Conservation (phyloP, 2,329 filamentous ascomycete genomes). For the Fusarium sp. region DNA sequence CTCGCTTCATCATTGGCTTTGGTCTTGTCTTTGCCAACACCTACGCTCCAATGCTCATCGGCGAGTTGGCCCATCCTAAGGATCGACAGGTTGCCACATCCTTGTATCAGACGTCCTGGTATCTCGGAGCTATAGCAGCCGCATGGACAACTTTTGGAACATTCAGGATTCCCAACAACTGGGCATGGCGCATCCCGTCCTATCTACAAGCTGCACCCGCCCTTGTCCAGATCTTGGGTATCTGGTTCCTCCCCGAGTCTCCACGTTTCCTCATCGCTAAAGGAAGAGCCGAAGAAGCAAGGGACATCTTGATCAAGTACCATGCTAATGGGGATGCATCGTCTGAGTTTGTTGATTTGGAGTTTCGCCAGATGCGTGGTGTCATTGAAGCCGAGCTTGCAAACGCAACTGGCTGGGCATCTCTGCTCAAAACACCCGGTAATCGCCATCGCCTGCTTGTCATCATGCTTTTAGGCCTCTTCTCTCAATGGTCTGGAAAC, state of each 20-base stretch:
- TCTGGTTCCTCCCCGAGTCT: constrained; percentile 70
- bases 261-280: constrained; percentile 68
- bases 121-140: constrained; percentile 58
- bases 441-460: constrained; percentile 24
- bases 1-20: constrained; percentile 65
- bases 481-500: constrained; percentile 34
- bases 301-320: constrained; percentile 37
- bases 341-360: constrained; percentile 18
- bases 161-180: constrained; percentile 42
- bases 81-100: constrained; percentile 65
- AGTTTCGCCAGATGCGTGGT: constrained; percentile 30
- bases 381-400: constrained; percentile 31
- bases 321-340: constrained; percentile 4
- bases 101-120: constrained; percentile 63
- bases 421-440: constrained; percentile 14
- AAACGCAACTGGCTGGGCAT: constrained; percentile 20
- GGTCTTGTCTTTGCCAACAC: constrained; percentile 65
- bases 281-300: constrained; percentile 52
- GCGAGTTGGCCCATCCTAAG: constrained; percentile 65
- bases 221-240: constrained; percentile 27
- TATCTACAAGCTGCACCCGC: constrained; percentile 37
- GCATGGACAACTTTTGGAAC: constrained; percentile 59
- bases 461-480: constrained; percentile 25
- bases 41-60: constrained; percentile 64
- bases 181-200: constrained; percentile 51